These are phyloP conservation scores for Harringtonia lauricola DNA, from an alignment of 2,329 filamentous ascomycete genomes.

Conservation along the genomic window DNA sequence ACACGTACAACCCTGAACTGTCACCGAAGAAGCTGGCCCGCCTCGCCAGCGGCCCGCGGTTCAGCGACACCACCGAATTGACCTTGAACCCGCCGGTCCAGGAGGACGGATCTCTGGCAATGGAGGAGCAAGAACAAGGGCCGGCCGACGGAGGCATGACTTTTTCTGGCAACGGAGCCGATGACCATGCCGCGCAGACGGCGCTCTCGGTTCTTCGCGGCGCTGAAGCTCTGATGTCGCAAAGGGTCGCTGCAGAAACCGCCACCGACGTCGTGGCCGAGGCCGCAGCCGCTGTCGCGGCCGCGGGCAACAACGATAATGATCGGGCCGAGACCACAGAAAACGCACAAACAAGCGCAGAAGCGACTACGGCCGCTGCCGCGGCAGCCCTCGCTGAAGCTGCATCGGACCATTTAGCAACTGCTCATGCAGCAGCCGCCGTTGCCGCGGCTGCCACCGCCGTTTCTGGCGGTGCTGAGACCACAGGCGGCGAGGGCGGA, in stretches of 20 bases:
- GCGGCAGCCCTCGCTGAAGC: slow-evolving; percentile 19
- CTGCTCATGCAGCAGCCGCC: neutral
- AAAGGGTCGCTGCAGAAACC: slow-evolving; percentile 27
- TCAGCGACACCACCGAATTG: slow-evolving; percentile 4
- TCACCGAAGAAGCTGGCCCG: slow-evolving; percentile 45
- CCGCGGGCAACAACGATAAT: slow-evolving; percentile 29
- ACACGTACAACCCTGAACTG: slow-evolving; percentile 23
- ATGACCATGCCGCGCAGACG: slow-evolving; percentile 42
- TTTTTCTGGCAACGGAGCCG: slow-evolving; percentile 21
- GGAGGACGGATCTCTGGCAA: neutral
- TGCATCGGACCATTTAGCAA: slow-evolving; percentile 18
- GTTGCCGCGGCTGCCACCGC: neutral
- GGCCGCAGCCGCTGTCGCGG: slow-evolving; percentile 27
- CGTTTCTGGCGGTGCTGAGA: no score
- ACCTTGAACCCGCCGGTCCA: neutral
- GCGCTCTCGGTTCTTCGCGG: slow-evolving; percentile 24
- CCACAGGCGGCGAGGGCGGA: neutral
- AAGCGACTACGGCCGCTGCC: slow-evolving; percentile 4
- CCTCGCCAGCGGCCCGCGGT: slow-evolving; percentile 22
- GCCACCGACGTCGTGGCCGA: slow-evolving; percentile 22
- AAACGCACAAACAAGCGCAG: slow-evolving; percentile 21
- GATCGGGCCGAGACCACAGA: slow-evolving; percentile 19
- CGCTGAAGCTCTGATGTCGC: slow-evolving; percentile 9
- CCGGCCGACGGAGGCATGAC: neutral
- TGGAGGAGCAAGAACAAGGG: neutral